phyloP scores from a whole-genome alignment of 345 rosid genomes.

The Boechera divaricarpa region DNA sequence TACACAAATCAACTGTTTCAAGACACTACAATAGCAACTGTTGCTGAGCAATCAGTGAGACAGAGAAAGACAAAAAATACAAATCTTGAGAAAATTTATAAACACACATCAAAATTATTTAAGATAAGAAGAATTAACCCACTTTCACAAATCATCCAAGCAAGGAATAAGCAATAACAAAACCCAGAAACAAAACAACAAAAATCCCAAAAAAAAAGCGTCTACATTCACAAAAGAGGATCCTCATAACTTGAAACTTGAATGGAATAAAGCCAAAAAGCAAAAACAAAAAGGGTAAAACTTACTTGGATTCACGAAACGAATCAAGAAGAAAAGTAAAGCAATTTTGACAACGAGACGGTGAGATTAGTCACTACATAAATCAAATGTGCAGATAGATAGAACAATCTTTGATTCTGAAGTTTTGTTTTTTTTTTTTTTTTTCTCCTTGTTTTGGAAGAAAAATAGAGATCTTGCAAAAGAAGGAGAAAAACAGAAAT shows the following conservation, averaged over 20 bases:
- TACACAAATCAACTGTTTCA: constrained; percentile 25
- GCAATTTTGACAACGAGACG: constrained; percentile 9
- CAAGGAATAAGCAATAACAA: constrained; percentile 34
- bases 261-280: constrained; percentile 31
- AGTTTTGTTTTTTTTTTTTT: background rate
- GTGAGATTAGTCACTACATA: constrained; percentile 29
- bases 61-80: background rate
- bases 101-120: background rate
- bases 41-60: constrained; percentile 34
- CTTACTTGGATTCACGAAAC: constrained; percentile 44
- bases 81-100: constrained; percentile 5
- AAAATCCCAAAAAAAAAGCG: background rate
- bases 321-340: constrained; percentile 36
- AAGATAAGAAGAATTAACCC: background rate
- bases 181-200: constrained; percentile 14
- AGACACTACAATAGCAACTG: constrained; percentile 29
- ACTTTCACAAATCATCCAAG: constrained; percentile 36
- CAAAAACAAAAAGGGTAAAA: background rate
- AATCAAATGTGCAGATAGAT: constrained; percentile 28
- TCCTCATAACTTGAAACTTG: background rate
- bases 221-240: background rate
- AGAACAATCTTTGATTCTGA: constrained; percentile 11
- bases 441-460: background rate
- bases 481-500: constrained; percentile 6
- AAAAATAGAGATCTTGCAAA: constrained; percentile 31